phyloP scores from a whole-genome alignment of 805 yeast genomes.

The Starmerella floricola region DNA sequence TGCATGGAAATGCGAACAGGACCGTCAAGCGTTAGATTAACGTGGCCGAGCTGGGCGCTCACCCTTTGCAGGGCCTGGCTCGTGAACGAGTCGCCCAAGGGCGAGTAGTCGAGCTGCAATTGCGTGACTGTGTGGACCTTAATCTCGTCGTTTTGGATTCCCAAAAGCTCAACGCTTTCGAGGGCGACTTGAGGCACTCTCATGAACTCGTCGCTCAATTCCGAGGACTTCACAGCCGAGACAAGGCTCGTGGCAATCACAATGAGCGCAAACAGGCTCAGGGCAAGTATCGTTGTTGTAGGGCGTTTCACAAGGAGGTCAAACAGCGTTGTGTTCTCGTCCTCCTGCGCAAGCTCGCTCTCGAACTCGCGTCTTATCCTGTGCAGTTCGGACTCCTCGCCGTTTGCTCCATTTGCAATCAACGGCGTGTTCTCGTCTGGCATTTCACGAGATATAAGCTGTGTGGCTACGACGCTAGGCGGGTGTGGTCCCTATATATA shows the following conservation, averaged over 20 bases:
- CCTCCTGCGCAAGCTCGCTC: slow-evolving; percentile 18
- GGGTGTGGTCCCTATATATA: too few relatives aligned
- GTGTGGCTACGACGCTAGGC: too few relatives aligned
- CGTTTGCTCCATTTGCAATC: too few relatives aligned
- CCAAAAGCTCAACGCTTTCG: slow-evolving; percentile 1
- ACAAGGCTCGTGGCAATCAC: slow-evolving; percentile 3
- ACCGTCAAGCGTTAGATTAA: slow-evolving; percentile 5
- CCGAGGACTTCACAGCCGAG: slow-evolving; percentile 1
- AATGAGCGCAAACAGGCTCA: slow-evolving; percentile 13
- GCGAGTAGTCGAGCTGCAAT: slow-evolving; percentile 8
- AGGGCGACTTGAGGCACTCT: slow-evolving; percentile 6
- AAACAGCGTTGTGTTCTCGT: slow-evolving; percentile 7
- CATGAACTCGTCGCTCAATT: not conserved
- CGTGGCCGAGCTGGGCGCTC: slow-evolving; percentile 4
- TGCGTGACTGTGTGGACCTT: not conserved
- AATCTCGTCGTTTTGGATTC: slow-evolving; percentile 2
- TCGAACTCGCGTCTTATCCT: slow-evolving; percentile 15
- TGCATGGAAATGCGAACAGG: not conserved
- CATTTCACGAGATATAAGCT: too few relatives aligned
- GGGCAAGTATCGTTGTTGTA: slow-evolving; percentile 12
- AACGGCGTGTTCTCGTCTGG: too few relatives aligned
- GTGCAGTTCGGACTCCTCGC: slow-evolving; percentile 1
- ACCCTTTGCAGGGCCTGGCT: not conserved
- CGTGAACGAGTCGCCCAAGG: slow-evolving; percentile 1
- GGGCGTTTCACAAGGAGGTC: slow-evolving; percentile 17